These are phyloP conservation scores for Basidiobolus meristosporus DNA, from an alignment of 371 early-diverging fungal genomes.

Conservation along the genomic window DNA sequence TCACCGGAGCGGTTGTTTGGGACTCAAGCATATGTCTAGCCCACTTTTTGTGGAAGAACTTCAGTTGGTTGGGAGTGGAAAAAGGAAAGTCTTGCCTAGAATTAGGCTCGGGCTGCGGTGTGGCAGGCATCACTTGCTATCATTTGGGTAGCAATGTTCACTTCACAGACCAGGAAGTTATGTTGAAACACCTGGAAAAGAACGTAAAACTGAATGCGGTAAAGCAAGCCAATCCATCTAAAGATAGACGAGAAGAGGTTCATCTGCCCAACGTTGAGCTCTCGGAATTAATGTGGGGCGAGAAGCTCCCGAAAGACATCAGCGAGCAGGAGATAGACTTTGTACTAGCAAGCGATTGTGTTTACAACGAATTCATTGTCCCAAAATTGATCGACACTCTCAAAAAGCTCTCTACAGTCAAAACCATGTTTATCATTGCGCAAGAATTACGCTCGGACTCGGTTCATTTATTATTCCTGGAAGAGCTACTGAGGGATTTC, in stretches of 20 bases:
- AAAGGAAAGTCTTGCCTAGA: background rate
- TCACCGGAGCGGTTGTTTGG: slow-evolving; percentile 5
- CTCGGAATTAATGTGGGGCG: slow-evolving; percentile 2
- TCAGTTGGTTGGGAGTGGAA: background rate
- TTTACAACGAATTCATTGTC: slow-evolving; percentile 5
- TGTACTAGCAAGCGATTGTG: slow-evolving; percentile 5
- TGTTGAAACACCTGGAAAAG: slow-evolving; percentile 2
- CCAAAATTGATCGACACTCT: slow-evolving; percentile 2
- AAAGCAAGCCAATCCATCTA: too few species aligned
- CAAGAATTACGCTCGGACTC: slow-evolving; percentile 4
- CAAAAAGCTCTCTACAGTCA: background rate
- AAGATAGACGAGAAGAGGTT: too few species aligned
- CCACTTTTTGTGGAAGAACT: background rate
- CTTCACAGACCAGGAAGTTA: slow-evolving; percentile 3
- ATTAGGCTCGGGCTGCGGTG: slow-evolving; percentile 5
- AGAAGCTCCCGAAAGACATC: slow-evolving; percentile 3
- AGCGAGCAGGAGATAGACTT: slow-evolving; percentile 1
- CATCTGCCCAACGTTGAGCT: too few species aligned
- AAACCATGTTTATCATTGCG: slow-evolving; percentile 3
- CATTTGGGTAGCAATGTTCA: slow-evolving; percentile 1
- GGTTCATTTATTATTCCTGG: slow-evolving; percentile 3
- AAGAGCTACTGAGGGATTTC: slow-evolving; percentile 2
- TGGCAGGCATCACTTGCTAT: slow-evolving; percentile 2
- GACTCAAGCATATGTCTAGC: slow-evolving; percentile 3
- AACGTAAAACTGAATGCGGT: background rate